Evolutionary conservation across 163 green algal genomes (phyloP).

Genomic region (Chlorella variabilis): DNA sequence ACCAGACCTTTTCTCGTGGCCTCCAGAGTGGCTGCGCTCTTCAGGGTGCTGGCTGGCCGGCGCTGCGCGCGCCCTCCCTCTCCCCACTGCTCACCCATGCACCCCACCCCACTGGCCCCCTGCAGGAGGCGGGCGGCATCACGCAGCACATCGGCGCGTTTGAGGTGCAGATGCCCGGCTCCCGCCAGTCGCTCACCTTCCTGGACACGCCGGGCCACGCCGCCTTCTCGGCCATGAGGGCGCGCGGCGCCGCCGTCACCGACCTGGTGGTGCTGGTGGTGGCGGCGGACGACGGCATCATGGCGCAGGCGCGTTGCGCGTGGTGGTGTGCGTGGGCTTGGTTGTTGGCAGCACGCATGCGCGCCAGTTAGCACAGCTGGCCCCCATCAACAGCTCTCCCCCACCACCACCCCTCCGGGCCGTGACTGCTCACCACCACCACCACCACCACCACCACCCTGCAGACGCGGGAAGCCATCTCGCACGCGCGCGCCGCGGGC

Average conservation of each 20-base stretch:
- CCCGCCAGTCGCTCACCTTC: slow-evolving; percentile 83
- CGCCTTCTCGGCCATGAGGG: slow-evolving; percentile 97
- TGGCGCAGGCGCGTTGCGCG: slow-evolving; percentile 72
- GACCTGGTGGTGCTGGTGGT: slow-evolving; percentile 99
- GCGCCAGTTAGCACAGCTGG: too few relatives aligned
- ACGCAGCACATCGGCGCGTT: slow-evolving; percentile 98
- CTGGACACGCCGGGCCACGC: slow-evolving; percentile 98
- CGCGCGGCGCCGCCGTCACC: slow-evolving; percentile 91
- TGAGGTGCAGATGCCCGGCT: slow-evolving; percentile 75
- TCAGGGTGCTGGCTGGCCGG: too few relatives aligned
- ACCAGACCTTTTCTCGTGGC: too few relatives aligned
- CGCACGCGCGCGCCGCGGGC: slow-evolving; percentile 88
- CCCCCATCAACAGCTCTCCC: too few relatives aligned
- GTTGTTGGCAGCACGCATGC: too few relatives aligned
- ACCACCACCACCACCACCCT: too few relatives aligned
- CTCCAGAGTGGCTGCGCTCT: too few relatives aligned
- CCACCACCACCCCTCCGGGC: too few relatives aligned
- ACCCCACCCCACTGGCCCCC: not conserved
- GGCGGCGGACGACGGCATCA: slow-evolving; percentile 96
- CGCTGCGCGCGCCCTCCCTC: too few relatives aligned
- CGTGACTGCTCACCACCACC: too few relatives aligned
- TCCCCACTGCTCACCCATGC: not conserved
- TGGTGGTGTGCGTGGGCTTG: too few relatives aligned
- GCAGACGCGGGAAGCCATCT: slow-evolving; percentile 91
- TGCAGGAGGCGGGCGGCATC: slow-evolving; percentile 95